Conservation (phyloP, 176 grass and related monocot species). For the Puya raimondii region DNA sequence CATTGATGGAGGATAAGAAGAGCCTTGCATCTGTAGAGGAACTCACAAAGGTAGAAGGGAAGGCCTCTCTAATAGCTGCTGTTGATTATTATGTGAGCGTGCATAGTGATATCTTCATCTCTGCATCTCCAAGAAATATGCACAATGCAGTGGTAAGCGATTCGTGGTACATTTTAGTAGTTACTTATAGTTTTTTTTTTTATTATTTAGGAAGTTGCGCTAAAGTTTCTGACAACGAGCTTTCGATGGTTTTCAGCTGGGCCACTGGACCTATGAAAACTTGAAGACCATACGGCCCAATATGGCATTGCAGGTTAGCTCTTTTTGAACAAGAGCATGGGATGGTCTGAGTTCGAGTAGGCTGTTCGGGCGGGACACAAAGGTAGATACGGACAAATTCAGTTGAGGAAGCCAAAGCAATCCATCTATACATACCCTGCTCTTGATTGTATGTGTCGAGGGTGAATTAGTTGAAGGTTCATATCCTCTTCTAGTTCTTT, state of each 20-base stretch:
- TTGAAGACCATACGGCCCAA: constrained; percentile 85
- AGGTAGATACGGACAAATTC: constrained; percentile 65
- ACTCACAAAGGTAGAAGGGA: constrained; percentile 58
- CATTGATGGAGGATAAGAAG: constrained; percentile 76
- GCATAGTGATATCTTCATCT: constrained; percentile 73
- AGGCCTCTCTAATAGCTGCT: constrained; percentile 81
- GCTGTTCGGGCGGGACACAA: constrained; percentile 62
- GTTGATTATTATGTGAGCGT: constrained; percentile 86
- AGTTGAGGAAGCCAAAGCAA: constrained; percentile 75
- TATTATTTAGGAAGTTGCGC: background rate
- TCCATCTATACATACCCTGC: constrained; percentile 87
- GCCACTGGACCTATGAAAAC: constrained; percentile 64
- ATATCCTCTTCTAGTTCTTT: background rate
- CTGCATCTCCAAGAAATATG: constrained; percentile 88
- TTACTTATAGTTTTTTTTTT: background rate
- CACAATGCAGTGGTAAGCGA: constrained; percentile 79
- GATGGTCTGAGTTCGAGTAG: constrained; percentile 62
- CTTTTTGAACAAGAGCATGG: constrained; percentile 80
- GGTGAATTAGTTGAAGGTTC: constrained; percentile 3
- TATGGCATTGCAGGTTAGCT: constrained; percentile 71
- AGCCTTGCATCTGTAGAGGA: constrained; percentile 64
- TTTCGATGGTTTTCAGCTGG: constrained; percentile 40
- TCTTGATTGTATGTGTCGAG: constrained; percentile 89
- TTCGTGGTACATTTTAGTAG: background rate
- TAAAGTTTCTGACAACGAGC: background rate